Evolutionary conservation across 139 green algal species (phyloP).

Genomic region (Micromonas commoda): DNA sequence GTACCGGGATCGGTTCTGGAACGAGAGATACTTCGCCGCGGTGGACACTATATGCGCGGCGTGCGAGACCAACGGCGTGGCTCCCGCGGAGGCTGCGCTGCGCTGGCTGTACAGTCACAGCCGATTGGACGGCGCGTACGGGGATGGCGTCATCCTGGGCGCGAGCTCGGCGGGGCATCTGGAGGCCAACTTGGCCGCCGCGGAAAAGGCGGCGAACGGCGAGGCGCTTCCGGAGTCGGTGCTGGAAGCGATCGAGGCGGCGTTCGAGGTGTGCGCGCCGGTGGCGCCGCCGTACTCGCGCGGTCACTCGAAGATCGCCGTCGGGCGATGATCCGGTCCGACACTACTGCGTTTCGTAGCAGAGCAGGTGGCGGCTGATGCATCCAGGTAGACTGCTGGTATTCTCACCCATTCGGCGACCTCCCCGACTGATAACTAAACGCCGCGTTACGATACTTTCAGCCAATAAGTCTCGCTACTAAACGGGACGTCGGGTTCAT

Average conservation of each 20-base stretch:
- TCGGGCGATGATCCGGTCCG: too few species aligned
- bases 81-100: background rate
- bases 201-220: background rate
- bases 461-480: too few species aligned
- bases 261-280: background rate
- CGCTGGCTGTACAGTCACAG: constrained; percentile 12
- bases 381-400: too few species aligned
- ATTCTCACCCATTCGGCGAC: too few species aligned
- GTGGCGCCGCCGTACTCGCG: background rate
- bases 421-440: too few species aligned
- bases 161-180: background rate
- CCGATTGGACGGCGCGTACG: background rate
- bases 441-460: too few species aligned
- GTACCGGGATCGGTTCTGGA: constrained; percentile 14
- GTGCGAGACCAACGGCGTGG: background rate
- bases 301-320: background rate
- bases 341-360: too few species aligned
- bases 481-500: too few species aligned
- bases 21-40: background rate
- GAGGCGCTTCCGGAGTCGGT: background rate
- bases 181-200: background rate
- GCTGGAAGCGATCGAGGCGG: background rate
- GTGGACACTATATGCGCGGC: background rate
- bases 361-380: too few species aligned
- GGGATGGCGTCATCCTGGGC: constrained; percentile 15